Evolutionary conservation across 148 eudicot genomes (phyloP).

Genomic region (Rhododendron ovatum): DNA sequence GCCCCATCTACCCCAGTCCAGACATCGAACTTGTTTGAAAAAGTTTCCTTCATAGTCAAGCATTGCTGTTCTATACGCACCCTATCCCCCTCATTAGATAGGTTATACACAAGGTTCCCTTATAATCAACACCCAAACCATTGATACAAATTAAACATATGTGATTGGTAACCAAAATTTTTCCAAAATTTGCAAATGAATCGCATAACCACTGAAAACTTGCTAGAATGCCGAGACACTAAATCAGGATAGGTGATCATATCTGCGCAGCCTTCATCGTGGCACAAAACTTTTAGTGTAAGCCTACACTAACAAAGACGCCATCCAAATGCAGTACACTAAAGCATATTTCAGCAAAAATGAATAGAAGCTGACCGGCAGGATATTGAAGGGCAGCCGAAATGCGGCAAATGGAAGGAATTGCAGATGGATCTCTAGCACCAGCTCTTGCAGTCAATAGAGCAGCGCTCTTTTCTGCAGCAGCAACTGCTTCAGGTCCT

Average conservation of each 20-base stretch:
- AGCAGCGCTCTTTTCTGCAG: constrained; percentile 84
- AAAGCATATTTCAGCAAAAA: neutral
- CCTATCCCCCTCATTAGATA: neutral
- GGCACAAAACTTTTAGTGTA: neutral
- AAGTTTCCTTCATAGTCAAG: neutral
- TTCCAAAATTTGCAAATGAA: neutral
- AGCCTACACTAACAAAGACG: neutral
- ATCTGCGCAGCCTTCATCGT: neutral
- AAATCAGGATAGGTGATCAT: neutral
- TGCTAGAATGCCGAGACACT: neutral
- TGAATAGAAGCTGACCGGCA: constrained; percentile 50
- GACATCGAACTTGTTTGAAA: neutral
- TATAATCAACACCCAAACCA: neutral
- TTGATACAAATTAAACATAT: neutral
- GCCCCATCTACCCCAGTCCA: neutral
- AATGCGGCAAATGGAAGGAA: constrained; percentile 96
- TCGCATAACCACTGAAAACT: neutral
- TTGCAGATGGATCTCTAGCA: constrained; percentile 94
- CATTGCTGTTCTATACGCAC: neutral
- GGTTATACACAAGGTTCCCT: neutral
- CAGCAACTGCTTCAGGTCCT: constrained; percentile 81
- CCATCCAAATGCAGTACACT: neutral
- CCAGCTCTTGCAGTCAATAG: constrained; percentile 98
- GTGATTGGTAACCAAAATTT: neutral
- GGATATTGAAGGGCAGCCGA: constrained; percentile 95